phyloP scores from a whole-genome alignment of 352 stramenopile genomes.

The Pelagophyceae sp. region DNA sequence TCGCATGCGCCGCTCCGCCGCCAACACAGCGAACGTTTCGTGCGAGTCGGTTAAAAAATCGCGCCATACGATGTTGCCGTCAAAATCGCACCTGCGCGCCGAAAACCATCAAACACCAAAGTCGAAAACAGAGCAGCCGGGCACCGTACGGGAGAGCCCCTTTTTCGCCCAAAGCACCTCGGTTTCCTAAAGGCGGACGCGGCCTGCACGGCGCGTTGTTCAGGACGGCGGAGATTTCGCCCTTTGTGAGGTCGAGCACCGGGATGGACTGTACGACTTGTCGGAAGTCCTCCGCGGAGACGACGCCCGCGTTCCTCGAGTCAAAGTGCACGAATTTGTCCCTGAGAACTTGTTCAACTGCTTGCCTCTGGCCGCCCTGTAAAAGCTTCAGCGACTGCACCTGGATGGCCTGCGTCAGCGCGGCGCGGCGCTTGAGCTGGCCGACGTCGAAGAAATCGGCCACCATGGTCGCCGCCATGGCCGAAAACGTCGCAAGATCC shows the following conservation, averaged over 20 bases:
- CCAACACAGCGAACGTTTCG: not conserved
- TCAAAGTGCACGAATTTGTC: not conserved
- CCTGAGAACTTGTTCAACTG: not conserved
- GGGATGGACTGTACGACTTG: not conserved
- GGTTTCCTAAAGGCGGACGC: not conserved
- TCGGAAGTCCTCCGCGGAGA: not conserved
- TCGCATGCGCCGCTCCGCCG: not conserved
- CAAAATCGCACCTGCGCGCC: not conserved
- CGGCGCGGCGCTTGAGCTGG: not conserved
- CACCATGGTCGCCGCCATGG: not conserved
- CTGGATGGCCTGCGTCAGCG: not conserved
- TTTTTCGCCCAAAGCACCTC: not conserved
- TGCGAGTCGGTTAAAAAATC: not conserved
- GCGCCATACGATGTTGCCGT: not conserved
- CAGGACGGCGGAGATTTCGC: not conserved
- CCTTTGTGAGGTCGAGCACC: not conserved
- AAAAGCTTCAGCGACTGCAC: not conserved
- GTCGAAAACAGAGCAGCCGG: not conserved
- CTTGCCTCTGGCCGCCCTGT: not conserved
- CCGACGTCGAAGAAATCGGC: constrained; percentile 14
- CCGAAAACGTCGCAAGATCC: not conserved
- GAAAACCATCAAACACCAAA: not conserved
- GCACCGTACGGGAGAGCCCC: not conserved
- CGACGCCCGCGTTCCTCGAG: not conserved
- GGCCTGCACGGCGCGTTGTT: not conserved